Evolutionary conservation across 2,329 filamentous ascomycete genomes (phyloP).

Genomic region (Hymenotorrendiella dingleyae): DNA sequence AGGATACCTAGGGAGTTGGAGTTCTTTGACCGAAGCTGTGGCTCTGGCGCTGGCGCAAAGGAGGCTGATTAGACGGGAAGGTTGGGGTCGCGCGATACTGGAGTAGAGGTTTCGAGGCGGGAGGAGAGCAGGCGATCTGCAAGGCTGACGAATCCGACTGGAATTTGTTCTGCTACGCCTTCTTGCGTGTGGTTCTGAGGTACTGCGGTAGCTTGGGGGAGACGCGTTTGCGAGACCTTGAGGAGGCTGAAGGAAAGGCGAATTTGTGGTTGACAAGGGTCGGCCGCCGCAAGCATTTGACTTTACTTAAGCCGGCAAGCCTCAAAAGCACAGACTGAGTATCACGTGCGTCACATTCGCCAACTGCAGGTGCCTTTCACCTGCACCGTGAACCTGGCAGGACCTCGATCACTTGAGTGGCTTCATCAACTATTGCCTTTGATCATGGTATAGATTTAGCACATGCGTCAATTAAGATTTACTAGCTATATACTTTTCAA

Average conservation of each 20-base stretch:
- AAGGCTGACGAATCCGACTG: slow-evolving; percentile 4
- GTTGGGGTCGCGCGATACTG: not conserved
- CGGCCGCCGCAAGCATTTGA: not conserved
- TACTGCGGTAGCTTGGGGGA: not conserved
- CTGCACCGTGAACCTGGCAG: too few species aligned
- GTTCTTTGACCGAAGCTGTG: slow-evolving; percentile 1
- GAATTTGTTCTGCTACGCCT: slow-evolving; percentile 1
- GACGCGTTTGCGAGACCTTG: not conserved
- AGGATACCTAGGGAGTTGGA: not conserved
- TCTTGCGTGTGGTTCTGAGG: not conserved
- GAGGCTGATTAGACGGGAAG: not conserved
- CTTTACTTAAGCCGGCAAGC: not conserved
- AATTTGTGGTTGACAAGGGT: too few species aligned
- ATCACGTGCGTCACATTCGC: too few species aligned
- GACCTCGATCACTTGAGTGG: too few species aligned
- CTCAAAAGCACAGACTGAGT: not conserved
- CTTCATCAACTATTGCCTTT: too few species aligned
- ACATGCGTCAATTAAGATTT: too few species aligned
- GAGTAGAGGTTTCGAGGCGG: not conserved
- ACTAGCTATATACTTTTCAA: too few species aligned
- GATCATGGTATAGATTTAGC: too few species aligned
- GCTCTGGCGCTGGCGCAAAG: slow-evolving; percentile 5
- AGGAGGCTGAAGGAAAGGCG: slow-evolving; percentile 1
- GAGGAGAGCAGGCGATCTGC: not conserved
- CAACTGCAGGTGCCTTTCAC: too few species aligned